Percentiles rank a stretch among this genome's conserved stretches.
Conservation (phyloP, 1,284 basidiomycete species). For the Ceratobasidium sp. region DNA sequence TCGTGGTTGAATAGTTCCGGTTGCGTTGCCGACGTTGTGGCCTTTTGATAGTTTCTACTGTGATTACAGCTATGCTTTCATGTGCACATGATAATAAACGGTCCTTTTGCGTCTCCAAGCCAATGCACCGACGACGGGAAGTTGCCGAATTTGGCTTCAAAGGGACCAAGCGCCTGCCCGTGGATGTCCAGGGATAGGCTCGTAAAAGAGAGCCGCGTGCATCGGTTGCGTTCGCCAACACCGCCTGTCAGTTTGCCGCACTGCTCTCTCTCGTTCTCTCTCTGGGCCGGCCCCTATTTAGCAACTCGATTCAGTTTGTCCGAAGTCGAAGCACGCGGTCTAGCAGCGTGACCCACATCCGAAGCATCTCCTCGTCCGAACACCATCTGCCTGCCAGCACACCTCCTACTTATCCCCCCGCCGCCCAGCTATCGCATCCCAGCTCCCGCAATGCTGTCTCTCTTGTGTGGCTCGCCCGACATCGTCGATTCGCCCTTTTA, state of each 20-base stretch:
- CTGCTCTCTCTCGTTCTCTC: slow-evolving; percentile 7
- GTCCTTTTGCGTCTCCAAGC: slow-evolving; percentile 22
- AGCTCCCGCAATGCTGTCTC: slow-evolving; percentile 42
- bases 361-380: background rate
- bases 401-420: background rate
- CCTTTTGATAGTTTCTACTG: too few species aligned
- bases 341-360: slow-evolving; percentile 16
- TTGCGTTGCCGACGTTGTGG: slow-evolving; percentile 46
- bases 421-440: background rate
- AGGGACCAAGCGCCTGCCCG: slow-evolving; percentile 26
- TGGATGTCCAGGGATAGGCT: background rate
- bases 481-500: slow-evolving; percentile 42
- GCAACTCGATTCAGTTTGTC: slow-evolving; percentile 14
- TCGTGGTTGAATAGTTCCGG: slow-evolving; percentile 48
- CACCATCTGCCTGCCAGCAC: slow-evolving; percentile 14
- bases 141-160: background rate
- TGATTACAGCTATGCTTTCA: background rate
- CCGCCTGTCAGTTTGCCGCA: slow-evolving; percentile 2
- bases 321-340: slow-evolving; percentile 17
- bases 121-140: background rate
- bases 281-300: slow-evolving; percentile 32
- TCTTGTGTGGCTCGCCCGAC: slow-evolving; percentile 43
- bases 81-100: slow-evolving; percentile 10
- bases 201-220: background rate
- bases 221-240: slow-evolving; percentile 20